phyloP scores from a whole-genome alignment of 169 alveolate genomes.

The Eimeria acervulina region DNA sequence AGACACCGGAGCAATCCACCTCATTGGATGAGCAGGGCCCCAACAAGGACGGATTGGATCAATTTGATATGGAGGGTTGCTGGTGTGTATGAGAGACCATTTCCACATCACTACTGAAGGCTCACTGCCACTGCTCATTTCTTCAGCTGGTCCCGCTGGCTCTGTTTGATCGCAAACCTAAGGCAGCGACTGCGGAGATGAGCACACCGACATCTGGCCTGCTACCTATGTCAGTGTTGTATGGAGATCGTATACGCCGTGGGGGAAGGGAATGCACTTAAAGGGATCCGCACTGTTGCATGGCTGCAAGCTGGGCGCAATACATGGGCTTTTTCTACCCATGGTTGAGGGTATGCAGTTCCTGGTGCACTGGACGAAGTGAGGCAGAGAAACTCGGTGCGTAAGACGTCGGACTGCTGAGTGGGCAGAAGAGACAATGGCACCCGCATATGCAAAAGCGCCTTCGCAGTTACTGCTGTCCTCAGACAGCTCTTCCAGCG shows the following conservation, averaged over 20 bases:
- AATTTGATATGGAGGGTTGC: neutral
- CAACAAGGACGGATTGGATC: neutral
- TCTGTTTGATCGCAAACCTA: neutral
- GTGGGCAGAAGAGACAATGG: conserved; percentile 10
- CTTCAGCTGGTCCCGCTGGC: neutral
- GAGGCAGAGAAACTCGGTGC: neutral
- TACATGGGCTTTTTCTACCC: neutral
- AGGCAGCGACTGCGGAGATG: neutral
- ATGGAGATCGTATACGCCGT: neutral
- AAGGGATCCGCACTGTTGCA: neutral
- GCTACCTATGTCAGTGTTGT: neutral
- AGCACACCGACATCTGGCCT: neutral
- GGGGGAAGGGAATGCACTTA: neutral
- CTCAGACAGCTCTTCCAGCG: conserved; percentile 74
- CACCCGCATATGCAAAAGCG: conserved; percentile 12
- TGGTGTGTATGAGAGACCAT: neutral
- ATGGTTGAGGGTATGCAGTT: neutral
- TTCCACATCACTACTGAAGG: neutral
- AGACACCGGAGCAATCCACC: neutral
- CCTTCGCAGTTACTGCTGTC: conserved; percentile 61
- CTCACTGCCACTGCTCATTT: neutral
- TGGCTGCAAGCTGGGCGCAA: neutral
- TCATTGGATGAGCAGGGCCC: neutral
- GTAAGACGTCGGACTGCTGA: neutral
- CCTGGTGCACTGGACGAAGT: neutral